Evolutionary conservation across 2,329 filamentous ascomycete genomes (phyloP).

Genomic region (Curvularia sp.): DNA sequence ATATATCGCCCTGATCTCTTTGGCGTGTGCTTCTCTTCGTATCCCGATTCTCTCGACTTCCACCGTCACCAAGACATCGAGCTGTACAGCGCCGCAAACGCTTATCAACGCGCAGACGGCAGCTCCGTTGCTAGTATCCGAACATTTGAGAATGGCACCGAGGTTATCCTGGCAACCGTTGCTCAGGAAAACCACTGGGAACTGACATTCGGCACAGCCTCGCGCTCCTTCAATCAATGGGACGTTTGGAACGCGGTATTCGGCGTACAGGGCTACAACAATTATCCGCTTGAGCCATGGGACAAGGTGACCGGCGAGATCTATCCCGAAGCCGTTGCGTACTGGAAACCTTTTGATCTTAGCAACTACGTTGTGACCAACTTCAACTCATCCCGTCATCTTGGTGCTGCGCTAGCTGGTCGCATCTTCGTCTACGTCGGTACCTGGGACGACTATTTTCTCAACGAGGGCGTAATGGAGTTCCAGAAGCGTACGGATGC

Average conservation of each 20-base stretch:
- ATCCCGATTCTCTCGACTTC: slow-evolving; percentile 50
- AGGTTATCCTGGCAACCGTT: slow-evolving; percentile 36
- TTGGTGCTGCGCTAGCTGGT: slow-evolving; percentile 42
- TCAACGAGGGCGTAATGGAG: slow-evolving; percentile 48
- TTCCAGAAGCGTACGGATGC: slow-evolving; percentile 47
- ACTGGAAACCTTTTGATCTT: slow-evolving; percentile 51
- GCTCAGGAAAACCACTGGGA: slow-evolving; percentile 52
- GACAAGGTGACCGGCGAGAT: slow-evolving; percentile 52
- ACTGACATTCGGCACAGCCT: slow-evolving; percentile 46
- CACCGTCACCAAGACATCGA: slow-evolving; percentile 49
- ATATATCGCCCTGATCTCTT: slow-evolving; percentile 51
- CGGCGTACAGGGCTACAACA: slow-evolving; percentile 48
- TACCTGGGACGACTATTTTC: slow-evolving; percentile 46
- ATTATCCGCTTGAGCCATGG: slow-evolving; percentile 52
- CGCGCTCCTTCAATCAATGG: slow-evolving; percentile 48
- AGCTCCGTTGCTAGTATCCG: slow-evolving; percentile 44
- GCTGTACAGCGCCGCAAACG: slow-evolving; percentile 44
- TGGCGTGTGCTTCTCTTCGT: slow-evolving; percentile 49
- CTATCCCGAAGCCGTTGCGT: slow-evolving; percentile 47
- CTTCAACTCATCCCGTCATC: slow-evolving; percentile 43
- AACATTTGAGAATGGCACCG: slow-evolving; percentile 33
- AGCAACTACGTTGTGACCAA: slow-evolving; percentile 45
- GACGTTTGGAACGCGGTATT: slow-evolving; percentile 52
- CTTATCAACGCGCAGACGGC: slow-evolving; percentile 40
- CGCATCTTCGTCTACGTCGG: slow-evolving; percentile 51